Base-by-base conservation (phyloP, 768 basidiomycete species). In the Butyriboletus loyo region DNA sequence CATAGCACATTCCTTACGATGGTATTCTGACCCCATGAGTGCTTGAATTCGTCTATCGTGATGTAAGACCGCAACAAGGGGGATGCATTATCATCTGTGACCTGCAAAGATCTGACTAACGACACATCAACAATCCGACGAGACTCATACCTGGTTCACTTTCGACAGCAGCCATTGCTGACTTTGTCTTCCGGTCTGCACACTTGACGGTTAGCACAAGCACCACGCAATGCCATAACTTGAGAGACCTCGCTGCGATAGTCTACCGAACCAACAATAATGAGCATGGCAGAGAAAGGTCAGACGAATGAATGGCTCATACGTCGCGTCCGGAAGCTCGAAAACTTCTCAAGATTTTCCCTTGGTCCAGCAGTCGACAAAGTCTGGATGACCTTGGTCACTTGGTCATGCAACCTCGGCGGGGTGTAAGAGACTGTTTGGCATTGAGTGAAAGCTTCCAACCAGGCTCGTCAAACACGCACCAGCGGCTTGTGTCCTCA, bases 11-110 rank as follows among this genome's bases (percentile, higher is more conserved):
- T 9, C 66, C 83, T 53, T 64, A 87, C 85, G 55, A 91, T 83
- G 46, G 81, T 80, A 68, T 88, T 86, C 76, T 97, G 94, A 10
- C 85, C 86, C 93, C 92, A 94, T 3, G 82, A 71, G 66, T 94
- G 92, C 44, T 72, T 50, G 60, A 93, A 92, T 67, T 92, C 91
- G 24, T 76, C 72, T 52, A 92, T 68, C 7, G 79, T 78, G 60
- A 96, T 89, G 15, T 68, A 59, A 41, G 77, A 62, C 40, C 72
- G 78, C 44, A 92, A 71, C 30, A 76, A 74, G 37, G 81, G 66
- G 5, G 84, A 78, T 14, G 84, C 88, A 53, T 73, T 81, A 58
- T 85, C 66, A 34, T 71, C 58, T 3, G 90, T 92, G 54, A 86
- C 81, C 88, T 90, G 46, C 57, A 13, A 43, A 24, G 24, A 17